Evolutionary conservation across 352 stramenopile species (phyloP).

Genomic region (Phytophthora cactorum): DNA sequence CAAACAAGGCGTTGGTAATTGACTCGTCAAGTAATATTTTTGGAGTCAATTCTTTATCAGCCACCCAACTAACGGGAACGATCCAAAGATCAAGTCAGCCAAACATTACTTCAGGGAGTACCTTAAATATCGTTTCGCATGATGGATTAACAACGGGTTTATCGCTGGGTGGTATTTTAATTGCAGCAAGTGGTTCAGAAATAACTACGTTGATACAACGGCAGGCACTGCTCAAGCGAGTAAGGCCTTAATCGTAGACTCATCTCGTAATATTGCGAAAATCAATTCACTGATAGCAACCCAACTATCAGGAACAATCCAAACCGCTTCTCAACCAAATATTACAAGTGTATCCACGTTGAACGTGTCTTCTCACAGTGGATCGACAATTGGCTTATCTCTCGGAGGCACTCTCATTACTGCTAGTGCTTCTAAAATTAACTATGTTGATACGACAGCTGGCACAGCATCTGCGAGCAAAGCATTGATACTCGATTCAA

Average conservation of each 20-base stretch:
- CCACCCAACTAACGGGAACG: not conserved
- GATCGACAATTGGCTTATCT: not conserved
- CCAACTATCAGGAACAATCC: not conserved
- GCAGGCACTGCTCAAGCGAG: not conserved
- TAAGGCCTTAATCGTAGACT: not conserved
- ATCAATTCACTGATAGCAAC: not conserved
- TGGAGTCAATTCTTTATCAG: not conserved
- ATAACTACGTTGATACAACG: not conserved
- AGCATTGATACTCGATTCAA: not conserved
- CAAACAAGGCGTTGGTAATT: not conserved
- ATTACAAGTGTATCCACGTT: not conserved
- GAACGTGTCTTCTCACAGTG: not conserved
- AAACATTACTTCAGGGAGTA: not conserved
- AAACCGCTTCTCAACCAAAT: not conserved
- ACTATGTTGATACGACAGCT: not conserved
- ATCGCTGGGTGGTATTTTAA: not conserved
- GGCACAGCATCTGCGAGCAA: not conserved
- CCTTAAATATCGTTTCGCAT: not conserved
- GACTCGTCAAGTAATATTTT: not conserved
- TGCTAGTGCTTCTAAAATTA: not conserved
- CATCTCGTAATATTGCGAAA: not conserved
- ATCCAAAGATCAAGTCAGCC: not conserved
- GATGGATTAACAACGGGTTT: not conserved
- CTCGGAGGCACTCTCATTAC: not conserved
- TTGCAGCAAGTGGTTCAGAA: not conserved